Evolutionary conservation across 345 rosid genomes (phyloP).

Genomic region (Gossypium stocksii): DNA sequence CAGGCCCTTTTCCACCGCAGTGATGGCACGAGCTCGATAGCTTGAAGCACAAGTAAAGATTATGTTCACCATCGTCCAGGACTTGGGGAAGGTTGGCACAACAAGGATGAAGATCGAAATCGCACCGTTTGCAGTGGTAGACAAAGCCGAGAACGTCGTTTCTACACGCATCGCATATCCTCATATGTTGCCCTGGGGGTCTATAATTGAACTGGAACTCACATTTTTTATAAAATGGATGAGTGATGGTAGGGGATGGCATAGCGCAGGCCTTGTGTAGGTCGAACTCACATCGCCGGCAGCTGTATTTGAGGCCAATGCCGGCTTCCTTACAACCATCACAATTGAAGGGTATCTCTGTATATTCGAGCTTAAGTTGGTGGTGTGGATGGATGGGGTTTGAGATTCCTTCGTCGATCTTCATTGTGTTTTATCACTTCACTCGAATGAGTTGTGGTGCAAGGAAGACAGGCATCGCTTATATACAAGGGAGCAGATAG

Average conservation of each 20-base stretch:
- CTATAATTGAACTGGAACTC: slow-evolving; percentile 25
- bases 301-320: slow-evolving; percentile 37
- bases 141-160: slow-evolving; percentile 35
- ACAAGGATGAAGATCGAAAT: slow-evolving; percentile 45
- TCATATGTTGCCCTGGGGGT: slow-evolving; percentile 22
- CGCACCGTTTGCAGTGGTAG: slow-evolving; percentile 40
- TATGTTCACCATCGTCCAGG: slow-evolving; percentile 30
- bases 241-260: slow-evolving; percentile 22
- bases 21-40: slow-evolving; percentile 29
- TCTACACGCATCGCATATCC: slow-evolving; percentile 35
- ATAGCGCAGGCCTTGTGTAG: slow-evolving; percentile 38
- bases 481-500: neutral
- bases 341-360: slow-evolving; percentile 42
- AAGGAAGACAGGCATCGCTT: neutral
- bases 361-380: slow-evolving; percentile 34
- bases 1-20: slow-evolving; percentile 33
- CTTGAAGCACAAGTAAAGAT: slow-evolving; percentile 31
- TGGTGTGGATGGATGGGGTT: slow-evolving; percentile 42
- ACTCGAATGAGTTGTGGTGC: neutral
- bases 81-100: slow-evolving; percentile 41
- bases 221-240: slow-evolving; percentile 37
- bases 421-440: slow-evolving; percentile 15
- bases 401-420: slow-evolving; percentile 44
- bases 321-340: slow-evolving; percentile 50
- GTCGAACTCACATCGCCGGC: slow-evolving; percentile 38